A percentile compares a stretch with the other conserved stretches of the same genome.
phyloP scores from a whole-genome alignment of 2,329 filamentous ascomycete species.

The Fusarium vanettenii region DNA sequence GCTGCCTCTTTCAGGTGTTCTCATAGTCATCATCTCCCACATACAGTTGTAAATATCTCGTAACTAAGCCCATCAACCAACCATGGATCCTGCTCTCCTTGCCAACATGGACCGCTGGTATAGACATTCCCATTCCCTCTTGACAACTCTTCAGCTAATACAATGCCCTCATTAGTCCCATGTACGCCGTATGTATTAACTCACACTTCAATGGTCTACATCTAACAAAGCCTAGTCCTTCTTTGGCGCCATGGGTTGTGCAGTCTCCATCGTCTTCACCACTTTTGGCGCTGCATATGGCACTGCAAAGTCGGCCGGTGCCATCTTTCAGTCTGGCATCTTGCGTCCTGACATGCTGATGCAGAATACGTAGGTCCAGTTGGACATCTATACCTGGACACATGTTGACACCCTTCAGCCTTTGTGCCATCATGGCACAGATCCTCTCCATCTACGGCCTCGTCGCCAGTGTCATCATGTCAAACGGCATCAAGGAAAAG shows the following conservation, averaged over 20 bases:
- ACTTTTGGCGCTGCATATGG: conserved; percentile 61
- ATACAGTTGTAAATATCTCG: background rate
- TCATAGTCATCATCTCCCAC: background rate
- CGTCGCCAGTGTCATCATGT: conserved; percentile 58
- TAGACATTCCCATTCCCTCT: background rate
- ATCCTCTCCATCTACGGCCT: conserved; percentile 61
- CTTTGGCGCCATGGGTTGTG: conserved; percentile 56
- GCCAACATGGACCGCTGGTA: conserved; percentile 54
- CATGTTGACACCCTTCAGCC: conserved; percentile 35
- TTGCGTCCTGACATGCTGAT: conserved; percentile 58
- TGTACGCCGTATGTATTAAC: conserved; percentile 55
- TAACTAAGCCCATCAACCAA: background rate
- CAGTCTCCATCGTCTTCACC: conserved; percentile 62
- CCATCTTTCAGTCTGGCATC: conserved; percentile 58
- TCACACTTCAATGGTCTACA: background rate
- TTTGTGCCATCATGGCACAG: conserved; percentile 61
- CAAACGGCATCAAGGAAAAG: conserved; percentile 53
- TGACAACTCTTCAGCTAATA: background rate
- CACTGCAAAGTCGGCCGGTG: conserved; percentile 55
- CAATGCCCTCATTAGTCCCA: conserved; percentile 48
- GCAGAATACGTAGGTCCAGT: conserved; percentile 52
- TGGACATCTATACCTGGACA: background rate
- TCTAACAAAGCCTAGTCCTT: conserved; percentile 47
- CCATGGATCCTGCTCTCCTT: conserved; percentile 47
- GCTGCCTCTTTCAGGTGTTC: background rate